Evolutionary conservation across 2,329 filamentous ascomycete genomes (phyloP).

Genomic region (Remersonia thermophila): DNA sequence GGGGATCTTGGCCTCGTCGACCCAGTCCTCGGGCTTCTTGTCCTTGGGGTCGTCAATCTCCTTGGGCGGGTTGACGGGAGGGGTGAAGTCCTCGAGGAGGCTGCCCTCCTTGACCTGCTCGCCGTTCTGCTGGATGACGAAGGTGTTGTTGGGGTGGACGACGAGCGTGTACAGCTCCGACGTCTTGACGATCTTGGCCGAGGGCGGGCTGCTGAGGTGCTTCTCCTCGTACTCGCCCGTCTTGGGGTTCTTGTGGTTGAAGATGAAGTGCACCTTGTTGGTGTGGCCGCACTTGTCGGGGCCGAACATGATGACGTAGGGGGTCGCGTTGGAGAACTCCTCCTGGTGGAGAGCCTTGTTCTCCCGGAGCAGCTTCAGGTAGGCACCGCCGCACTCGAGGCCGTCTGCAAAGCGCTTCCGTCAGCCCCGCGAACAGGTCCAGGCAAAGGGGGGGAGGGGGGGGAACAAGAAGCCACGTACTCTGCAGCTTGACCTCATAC

Average conservation of each 20-base stretch:
- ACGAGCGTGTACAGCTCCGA: constrained; percentile 93
- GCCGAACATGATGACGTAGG: constrained; percentile 99
- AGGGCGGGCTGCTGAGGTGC: constrained; percentile 75
- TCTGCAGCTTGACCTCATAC: constrained; percentile 98
- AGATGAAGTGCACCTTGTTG: constrained; percentile 98
- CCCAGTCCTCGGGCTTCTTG: constrained; percentile 89
- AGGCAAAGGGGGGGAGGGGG: too few relatives aligned
- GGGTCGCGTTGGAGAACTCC: constrained; percentile 94
- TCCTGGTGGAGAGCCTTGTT: constrained; percentile 94
- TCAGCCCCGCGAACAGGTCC: constrained; percentile 3
- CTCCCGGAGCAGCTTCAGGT: constrained; percentile 97
- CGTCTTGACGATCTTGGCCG: constrained; percentile 81
- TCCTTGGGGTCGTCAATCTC: constrained; percentile 95
- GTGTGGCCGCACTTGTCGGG: constrained; percentile 98
- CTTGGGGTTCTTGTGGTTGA: constrained; percentile 99
- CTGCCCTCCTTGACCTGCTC: constrained; percentile 78
- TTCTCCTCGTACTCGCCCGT: constrained; percentile 99
- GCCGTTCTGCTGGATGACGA: constrained; percentile 82
- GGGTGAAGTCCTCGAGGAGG: constrained; percentile 86
- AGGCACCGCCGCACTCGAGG: constrained; percentile 94
- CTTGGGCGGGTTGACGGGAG: constrained; percentile 82
- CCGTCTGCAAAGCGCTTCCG: constrained; percentile 46
- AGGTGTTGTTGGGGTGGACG: constrained; percentile 93
- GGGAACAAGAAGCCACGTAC: constrained; percentile 39
- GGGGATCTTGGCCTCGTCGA: constrained; percentile 80